A percentile compares a stretch with the other conserved stretches of the same genome.
Evolutionary conservation across 129 eudicot genomes (phyloP).

Genomic region (Solidago caesia): DNA sequence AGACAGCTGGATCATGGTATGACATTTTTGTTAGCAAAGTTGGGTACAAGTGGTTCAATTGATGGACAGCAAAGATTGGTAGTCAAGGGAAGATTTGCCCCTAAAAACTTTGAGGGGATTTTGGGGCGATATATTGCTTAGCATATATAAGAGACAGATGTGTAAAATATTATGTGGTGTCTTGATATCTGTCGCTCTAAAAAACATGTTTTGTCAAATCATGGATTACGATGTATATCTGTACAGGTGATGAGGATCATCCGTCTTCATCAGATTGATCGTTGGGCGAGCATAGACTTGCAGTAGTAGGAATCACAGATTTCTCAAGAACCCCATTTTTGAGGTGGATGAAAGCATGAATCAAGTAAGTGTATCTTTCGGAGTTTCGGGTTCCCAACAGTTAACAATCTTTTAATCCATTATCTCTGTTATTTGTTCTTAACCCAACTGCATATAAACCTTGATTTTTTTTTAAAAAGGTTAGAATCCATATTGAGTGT

Average conservation of each 20-base stretch:
- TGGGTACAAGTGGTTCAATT: constrained; percentile 72
- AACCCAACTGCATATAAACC: too few species aligned
- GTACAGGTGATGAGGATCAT: constrained; percentile 31
- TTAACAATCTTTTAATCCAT: too few species aligned
- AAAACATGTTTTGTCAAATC: neutral
- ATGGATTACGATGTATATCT: neutral
- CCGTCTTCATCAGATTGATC: constrained; percentile 37
- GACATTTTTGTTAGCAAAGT: constrained; percentile 62
- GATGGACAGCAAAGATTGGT: constrained; percentile 76
- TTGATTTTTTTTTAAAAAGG: too few species aligned
- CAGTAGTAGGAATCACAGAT: constrained; percentile 50
- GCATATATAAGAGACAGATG: too few species aligned
- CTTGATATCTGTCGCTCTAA: too few species aligned
- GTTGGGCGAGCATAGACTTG: constrained; percentile 48
- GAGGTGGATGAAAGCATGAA: constrained; percentile 53
- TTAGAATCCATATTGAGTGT: too few species aligned
- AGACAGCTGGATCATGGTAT: constrained; percentile 70
- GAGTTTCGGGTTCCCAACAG: constrained; percentile 44
- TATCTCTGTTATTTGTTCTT: too few species aligned
- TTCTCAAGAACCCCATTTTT: constrained; percentile 36
- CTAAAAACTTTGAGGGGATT: neutral
- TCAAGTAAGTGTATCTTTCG: constrained; percentile 58
- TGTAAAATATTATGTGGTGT: too few species aligned
- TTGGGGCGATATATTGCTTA: neutral
- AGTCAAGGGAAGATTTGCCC: constrained; percentile 43